Conservation (phyloP, 2,329 filamentous ascomycete species). For the Ilyonectria destructans region DNA sequence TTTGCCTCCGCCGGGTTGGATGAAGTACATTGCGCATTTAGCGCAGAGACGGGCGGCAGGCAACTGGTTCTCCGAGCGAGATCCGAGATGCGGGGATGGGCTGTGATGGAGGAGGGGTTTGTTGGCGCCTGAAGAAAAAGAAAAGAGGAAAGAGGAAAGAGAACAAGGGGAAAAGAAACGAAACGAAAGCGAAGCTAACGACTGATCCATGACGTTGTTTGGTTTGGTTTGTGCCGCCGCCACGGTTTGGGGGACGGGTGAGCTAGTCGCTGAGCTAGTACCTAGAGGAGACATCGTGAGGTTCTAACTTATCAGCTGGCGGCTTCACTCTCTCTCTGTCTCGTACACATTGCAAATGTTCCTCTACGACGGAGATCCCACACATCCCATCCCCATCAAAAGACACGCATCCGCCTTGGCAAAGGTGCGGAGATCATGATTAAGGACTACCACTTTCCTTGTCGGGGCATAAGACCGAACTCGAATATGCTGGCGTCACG, state of each 20-base stretch:
- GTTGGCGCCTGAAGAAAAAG: too few relatives aligned
- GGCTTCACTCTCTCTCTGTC: too few relatives aligned
- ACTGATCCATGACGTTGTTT: not conserved
- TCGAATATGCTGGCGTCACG: not conserved
- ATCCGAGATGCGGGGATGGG: slow-evolving; percentile 8
- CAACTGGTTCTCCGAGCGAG: not conserved
- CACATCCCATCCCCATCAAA: too few relatives aligned
- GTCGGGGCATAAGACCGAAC: not conserved
- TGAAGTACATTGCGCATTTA: too few relatives aligned
- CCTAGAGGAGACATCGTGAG: not conserved
- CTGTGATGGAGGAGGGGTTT: not conserved
- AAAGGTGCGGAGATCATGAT: not conserved
- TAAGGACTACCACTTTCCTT: not conserved
- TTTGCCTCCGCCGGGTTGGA: not conserved
- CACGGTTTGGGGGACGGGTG: not conserved
- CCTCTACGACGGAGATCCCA: too few relatives aligned
- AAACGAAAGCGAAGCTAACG: not conserved
- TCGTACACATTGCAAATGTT: too few relatives aligned
- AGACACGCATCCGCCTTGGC: too few relatives aligned
- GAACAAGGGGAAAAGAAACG: not conserved
- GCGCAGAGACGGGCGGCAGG: too few relatives aligned
- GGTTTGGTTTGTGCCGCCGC: not conserved
- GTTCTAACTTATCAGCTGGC: not conserved
- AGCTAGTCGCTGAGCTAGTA: not conserved
- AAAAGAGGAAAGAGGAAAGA: not conserved